phyloP scores from a whole-genome alignment of 2,329 filamentous ascomycete genomes.

The Penicillium palitans region DNA sequence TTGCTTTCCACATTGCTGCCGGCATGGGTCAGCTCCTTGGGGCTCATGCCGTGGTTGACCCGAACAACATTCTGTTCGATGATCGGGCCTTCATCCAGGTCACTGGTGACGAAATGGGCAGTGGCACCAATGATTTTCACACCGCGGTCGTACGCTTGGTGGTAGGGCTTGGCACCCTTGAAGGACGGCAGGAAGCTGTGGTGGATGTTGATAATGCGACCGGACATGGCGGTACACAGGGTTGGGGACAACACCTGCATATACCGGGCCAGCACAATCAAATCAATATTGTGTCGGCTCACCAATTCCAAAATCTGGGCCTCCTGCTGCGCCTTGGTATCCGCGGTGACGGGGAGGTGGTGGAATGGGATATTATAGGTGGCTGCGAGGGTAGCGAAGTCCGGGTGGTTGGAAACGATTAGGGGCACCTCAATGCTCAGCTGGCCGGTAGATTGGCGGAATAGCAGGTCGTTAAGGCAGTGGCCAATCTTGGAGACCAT shows the following conservation, averaged over 20 bases:
- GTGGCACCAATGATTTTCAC: slow-evolving; percentile 88
- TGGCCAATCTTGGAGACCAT: slow-evolving; percentile 90
- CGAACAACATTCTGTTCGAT: slow-evolving; percentile 80
- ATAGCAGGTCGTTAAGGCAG: slow-evolving; percentile 80
- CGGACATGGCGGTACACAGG: slow-evolving; percentile 75
- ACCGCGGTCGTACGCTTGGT: slow-evolving; percentile 81
- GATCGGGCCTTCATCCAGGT: slow-evolving; percentile 82
- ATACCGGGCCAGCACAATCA: slow-evolving; percentile 79
- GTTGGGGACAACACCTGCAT: slow-evolving; percentile 81
- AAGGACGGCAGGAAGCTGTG: slow-evolving; percentile 83
- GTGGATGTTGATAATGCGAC: slow-evolving; percentile 89
- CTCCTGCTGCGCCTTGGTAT: slow-evolving; percentile 76
- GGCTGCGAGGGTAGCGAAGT: slow-evolving; percentile 66
- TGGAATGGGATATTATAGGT: slow-evolving; percentile 77
- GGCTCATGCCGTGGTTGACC: slow-evolving; percentile 73
- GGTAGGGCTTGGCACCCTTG: slow-evolving; percentile 86
- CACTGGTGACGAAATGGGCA: slow-evolving; percentile 81
- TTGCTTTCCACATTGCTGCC: slow-evolving; percentile 83
- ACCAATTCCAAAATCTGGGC: slow-evolving; percentile 69
- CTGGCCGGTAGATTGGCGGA: slow-evolving; percentile 73
- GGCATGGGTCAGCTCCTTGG: slow-evolving; percentile 75
- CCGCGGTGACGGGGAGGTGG: slow-evolving; percentile 76
- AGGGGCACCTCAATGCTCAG: slow-evolving; percentile 73
- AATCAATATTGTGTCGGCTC: slow-evolving; percentile 67
- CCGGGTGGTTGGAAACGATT: slow-evolving; percentile 80